Percentiles rank a stretch among this genome's conserved stretches.
phyloP scores from a whole-genome alignment of 2,329 filamentous ascomycete genomes.

The Chrysosporium queenslandicum region DNA sequence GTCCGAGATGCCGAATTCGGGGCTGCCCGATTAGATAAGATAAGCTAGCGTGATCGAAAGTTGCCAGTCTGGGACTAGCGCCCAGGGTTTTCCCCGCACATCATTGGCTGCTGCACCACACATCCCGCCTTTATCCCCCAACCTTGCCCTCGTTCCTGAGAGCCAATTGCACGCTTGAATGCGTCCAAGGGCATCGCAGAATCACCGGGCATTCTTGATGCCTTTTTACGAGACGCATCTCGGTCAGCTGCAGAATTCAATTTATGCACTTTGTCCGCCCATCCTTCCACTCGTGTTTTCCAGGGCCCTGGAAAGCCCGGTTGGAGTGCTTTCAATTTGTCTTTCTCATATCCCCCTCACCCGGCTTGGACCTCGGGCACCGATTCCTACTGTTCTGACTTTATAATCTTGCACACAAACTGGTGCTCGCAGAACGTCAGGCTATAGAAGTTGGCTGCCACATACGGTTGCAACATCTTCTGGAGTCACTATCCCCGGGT shows the following conservation, averaged over 20 bases:
- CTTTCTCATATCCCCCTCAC: background rate
- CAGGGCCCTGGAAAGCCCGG: background rate
- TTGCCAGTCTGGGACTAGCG: background rate
- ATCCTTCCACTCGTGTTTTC: background rate
- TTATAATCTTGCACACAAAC: too few relatives aligned
- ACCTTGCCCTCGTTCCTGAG: constrained; percentile 5
- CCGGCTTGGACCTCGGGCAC: background rate
- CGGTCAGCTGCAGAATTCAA: background rate
- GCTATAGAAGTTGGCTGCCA: background rate
- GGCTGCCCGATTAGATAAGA: constrained; percentile 5
- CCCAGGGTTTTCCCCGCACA: background rate
- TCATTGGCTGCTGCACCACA: background rate
- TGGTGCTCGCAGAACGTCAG: background rate
- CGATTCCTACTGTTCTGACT: background rate
- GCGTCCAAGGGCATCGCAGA: background rate
- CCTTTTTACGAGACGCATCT: background rate
- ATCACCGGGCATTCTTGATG: background rate
- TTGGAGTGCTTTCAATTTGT: background rate
- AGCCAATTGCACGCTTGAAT: constrained; percentile 4
- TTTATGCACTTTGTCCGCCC: background rate
- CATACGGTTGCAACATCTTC: background rate
- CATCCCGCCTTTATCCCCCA: background rate
- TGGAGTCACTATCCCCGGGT: background rate
- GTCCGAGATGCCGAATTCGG: too few relatives aligned
- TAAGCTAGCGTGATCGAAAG: background rate